Conservation (phyloP, 169 alveolate species). For the Plasmodium gonderi region DNA sequence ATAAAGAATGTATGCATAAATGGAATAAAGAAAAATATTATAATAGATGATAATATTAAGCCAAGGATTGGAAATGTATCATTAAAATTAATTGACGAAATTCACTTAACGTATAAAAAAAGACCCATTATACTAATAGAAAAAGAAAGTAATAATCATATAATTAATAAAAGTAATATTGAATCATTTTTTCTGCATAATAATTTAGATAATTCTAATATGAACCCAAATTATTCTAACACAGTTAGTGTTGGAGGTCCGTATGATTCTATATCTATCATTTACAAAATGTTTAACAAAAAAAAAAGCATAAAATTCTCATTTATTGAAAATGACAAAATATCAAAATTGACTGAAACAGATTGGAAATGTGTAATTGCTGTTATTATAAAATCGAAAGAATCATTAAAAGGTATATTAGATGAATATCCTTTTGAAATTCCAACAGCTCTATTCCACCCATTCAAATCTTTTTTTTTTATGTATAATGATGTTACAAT, state of each 20-base stretch:
- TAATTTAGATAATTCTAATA: slow-evolving; percentile 47
- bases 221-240: not conserved
- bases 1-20: slow-evolving; percentile 69
- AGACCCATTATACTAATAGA: slow-evolving; percentile 80
- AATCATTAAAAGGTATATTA: slow-evolving; percentile 78
- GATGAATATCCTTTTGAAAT: slow-evolving; percentile 82
- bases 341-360: slow-evolving; percentile 75
- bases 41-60: slow-evolving; percentile 40
- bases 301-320: slow-evolving; percentile 76
- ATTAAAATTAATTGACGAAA: slow-evolving; percentile 81
- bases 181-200: slow-evolving; percentile 32
- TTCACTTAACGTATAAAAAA: slow-evolving; percentile 80
- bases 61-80: not conserved
- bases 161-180: slow-evolving; percentile 40
- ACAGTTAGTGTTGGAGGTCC: not conserved
- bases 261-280: slow-evolving; percentile 80
- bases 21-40: slow-evolving; percentile 59
- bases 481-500: slow-evolving; percentile 45
- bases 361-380: slow-evolving; percentile 86
- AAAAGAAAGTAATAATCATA: slow-evolving; percentile 2
- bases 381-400: slow-evolving; percentile 81
- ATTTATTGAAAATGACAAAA: slow-evolving; percentile 81
- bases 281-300: slow-evolving; percentile 79
- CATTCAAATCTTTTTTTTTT: slow-evolving; percentile 77
- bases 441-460: slow-evolving; percentile 78